Percentiles rank a stretch among this genome's conserved stretches.
Conservation (phyloP, 1,284 basidiomycete species). For the Sanghuangporus baumii region DNA sequence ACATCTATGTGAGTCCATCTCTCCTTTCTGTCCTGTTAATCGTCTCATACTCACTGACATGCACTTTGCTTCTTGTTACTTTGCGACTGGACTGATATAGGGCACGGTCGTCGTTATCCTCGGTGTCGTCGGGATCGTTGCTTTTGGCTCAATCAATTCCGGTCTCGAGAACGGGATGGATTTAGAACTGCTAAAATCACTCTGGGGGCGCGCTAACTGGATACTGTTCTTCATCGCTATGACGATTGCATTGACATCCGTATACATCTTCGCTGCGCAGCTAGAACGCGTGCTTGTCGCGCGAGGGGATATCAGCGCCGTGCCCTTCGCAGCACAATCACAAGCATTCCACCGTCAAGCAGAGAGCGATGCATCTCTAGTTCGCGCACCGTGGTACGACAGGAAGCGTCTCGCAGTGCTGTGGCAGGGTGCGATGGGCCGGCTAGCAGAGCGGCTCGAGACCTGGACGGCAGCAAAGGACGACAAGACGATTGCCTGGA, state of each 20-base stretch:
- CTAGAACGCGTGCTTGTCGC: slow-evolving; percentile 66
- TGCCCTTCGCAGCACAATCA: slow-evolving; percentile 43
- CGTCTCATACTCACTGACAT: neutral
- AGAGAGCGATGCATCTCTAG: neutral
- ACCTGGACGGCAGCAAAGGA: slow-evolving; percentile 71
- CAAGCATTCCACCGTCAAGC: slow-evolving; percentile 20
- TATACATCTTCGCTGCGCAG: slow-evolving; percentile 59
- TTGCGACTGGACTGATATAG: slow-evolving; percentile 30
- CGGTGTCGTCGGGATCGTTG: slow-evolving; percentile 82
- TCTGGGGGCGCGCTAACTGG: slow-evolving; percentile 86
- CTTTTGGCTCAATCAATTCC: slow-evolving; percentile 78
- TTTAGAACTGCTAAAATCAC: slow-evolving; percentile 64
- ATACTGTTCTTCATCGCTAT: slow-evolving; percentile 83
- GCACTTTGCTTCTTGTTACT: neutral
- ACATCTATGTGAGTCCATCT: slow-evolving; percentile 59
- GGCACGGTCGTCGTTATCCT: slow-evolving; percentile 77
- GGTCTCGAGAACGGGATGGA: slow-evolving; percentile 66
- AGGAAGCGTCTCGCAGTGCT: slow-evolving; percentile 23
- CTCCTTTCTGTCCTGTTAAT: neutral
- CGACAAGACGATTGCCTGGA: slow-evolving; percentile 81
- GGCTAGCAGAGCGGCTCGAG: slow-evolving; percentile 62
- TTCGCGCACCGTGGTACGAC: neutral
- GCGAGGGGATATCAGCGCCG: slow-evolving; percentile 56
- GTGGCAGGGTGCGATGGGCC: slow-evolving; percentile 46
- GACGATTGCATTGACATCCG: slow-evolving; percentile 57